Base-by-base conservation (phyloP, 1,284 basidiomycete species). In the Rhodotorula sp. region DNA sequence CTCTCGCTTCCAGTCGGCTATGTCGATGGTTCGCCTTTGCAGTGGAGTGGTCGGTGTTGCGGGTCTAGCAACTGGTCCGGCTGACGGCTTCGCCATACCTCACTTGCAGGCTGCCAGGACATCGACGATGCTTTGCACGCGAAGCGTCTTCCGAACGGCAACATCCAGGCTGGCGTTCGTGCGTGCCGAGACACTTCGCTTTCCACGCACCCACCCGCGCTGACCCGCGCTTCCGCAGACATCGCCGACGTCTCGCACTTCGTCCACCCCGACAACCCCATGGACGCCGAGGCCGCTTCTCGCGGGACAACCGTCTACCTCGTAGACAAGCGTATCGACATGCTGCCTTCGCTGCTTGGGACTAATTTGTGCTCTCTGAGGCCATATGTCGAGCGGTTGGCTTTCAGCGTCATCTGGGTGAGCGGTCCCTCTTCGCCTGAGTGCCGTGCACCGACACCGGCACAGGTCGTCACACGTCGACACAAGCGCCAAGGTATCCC, bases 91-190 rank as follows among this genome's bases (percentile, higher is more conserved):
- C 27, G 24, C 44, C 10, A 44, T 47, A 54, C 48, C 44, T 66
- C 20, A 36, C 36, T 54, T 22, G 36, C 79, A 90, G 94, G 89
- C 49, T 99, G 96, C 81, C 93, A 97, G 79, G 96, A 99, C 82
- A 99, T 99, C 54, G 96, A 99, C 79, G 96, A 99, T 80, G 96
- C 96, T 0, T 82, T 99, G n/a, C 96, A 99, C 81, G 96, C 96
- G 15, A 86, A 90, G 63, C 84, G 81, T 58, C 83, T 99, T 36
- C 88, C 92, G 0, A 97, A 96, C 78, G 95, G 95, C 4, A 94
- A 96, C 80, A 91, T 98, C 71, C 92, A 99, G 80, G 94, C 94
- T 39, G 96, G 96, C 61, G 96, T 99, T 74, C 95, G 93, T 96
- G 77, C 85, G 93, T 90, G 9, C 10, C 7, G 10, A 10, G 9